A percentile compares a stretch with the other conserved stretches of the same genome.
phyloP scores from a whole-genome alignment of 345 rosid species.

The Populus nigra region DNA sequence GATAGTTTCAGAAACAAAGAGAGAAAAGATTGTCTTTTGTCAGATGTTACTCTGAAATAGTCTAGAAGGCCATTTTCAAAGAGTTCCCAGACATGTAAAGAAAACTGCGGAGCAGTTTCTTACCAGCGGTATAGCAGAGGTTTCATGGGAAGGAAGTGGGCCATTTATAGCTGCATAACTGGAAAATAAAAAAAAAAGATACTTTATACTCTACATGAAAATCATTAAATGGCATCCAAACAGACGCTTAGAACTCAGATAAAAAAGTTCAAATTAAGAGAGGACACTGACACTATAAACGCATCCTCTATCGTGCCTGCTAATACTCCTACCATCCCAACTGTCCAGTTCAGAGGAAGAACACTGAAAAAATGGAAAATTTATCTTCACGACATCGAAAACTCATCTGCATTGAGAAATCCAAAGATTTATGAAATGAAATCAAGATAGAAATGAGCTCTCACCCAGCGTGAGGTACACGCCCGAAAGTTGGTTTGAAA shows the following conservation, averaged over 20 bases:
- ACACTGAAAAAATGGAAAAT: slow-evolving; percentile 41
- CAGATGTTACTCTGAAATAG: neutral
- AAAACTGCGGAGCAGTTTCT: neutral
- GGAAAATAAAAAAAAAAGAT: slow-evolving; percentile 11
- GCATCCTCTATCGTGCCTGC: slow-evolving; percentile 67
- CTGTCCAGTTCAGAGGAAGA: slow-evolving; percentile 76
- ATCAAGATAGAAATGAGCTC: slow-evolving; percentile 3
- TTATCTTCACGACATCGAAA: neutral
- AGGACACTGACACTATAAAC: slow-evolving; percentile 40
- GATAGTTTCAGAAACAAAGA: slow-evolving; percentile 1
- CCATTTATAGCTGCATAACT: slow-evolving; percentile 69
- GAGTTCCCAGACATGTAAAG: neutral
- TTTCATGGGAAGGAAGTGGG: slow-evolving; percentile 30
- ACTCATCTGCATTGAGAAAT: neutral
- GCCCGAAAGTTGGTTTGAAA: slow-evolving; percentile 69
- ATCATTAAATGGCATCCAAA: neutral
- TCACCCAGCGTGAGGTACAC: slow-evolving; percentile 61
- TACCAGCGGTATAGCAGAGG: slow-evolving; percentile 23
- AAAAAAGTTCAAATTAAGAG: neutral
- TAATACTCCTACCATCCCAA: slow-evolving; percentile 71
- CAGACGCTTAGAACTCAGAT: neutral
- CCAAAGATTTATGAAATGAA: neutral
- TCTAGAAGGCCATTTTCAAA: neutral
- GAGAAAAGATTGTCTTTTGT: neutral
- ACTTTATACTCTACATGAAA: neutral